These are phyloP conservation scores for Brassica napus DNA, from an alignment of 345 rosid genomes.

Conservation along the genomic window Da-Ae NC_063446.1:14308501-14309000, in stretches of 20 bases:
- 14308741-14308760: neutral
- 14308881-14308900: neutral
- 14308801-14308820: neutral
- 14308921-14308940: neutral
- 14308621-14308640: neutral
- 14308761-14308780: neutral
- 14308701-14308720: neutral
- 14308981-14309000: neutral
- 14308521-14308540: slow-evolving; percentile 6
- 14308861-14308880: neutral
- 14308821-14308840: neutral
- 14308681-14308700: neutral
- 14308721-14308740: neutral
- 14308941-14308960: neutral
- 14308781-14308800: neutral
- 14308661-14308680: neutral
- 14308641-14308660: neutral
- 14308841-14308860: neutral
- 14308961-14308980: neutral
- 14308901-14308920: neutral
- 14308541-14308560: slow-evolving; percentile 17
- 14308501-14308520: neutral
- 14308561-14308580: slow-evolving; percentile 28
- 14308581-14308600: slow-evolving; percentile 13
- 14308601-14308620: neutral